phyloP scores from a whole-genome alignment of 352 stramenopile genomes.

The Pythium volutum region DNA sequence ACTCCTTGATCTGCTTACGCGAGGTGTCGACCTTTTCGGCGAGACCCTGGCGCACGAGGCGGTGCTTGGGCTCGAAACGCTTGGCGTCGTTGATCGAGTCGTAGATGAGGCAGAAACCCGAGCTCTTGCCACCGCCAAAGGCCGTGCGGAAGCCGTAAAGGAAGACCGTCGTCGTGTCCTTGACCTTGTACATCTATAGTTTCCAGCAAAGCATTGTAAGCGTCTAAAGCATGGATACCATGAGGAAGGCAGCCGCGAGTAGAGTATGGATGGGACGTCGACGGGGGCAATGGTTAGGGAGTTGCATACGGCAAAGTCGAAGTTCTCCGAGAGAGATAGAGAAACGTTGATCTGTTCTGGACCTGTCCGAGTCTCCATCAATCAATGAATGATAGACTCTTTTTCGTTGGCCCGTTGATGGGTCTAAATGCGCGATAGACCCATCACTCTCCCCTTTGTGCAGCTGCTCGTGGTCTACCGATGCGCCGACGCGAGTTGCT shows the following conservation, averaged over 20 bases:
- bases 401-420: background rate
- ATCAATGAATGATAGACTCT: background rate
- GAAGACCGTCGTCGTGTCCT: slow-evolving; percentile 94
- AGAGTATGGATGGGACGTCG: background rate
- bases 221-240: background rate
- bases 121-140: slow-evolving; percentile 97
- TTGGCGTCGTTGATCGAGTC: slow-evolving; percentile 97
- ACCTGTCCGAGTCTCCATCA: background rate
- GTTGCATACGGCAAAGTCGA: background rate
- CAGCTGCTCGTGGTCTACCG: background rate
- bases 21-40: slow-evolving; percentile 96
- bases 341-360: background rate
- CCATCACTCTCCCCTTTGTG: background rate
- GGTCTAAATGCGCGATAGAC: background rate
- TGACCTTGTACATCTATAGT: slow-evolving; percentile 94
- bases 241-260: background rate
- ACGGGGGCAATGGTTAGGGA: background rate
- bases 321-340: background rate
- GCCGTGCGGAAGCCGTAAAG: slow-evolving; percentile 97
- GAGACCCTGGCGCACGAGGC: slow-evolving; percentile 91
- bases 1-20: slow-evolving; percentile 99
- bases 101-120: slow-evolving; percentile 99
- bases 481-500: background rate
- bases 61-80: slow-evolving; percentile 99
- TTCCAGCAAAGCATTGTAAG: background rate